Evolutionary conservation across 23 red algal species (phyloP), one percentile per base, ranked within the genome.

Genomic region (Gracilaria caudata): DNA sequence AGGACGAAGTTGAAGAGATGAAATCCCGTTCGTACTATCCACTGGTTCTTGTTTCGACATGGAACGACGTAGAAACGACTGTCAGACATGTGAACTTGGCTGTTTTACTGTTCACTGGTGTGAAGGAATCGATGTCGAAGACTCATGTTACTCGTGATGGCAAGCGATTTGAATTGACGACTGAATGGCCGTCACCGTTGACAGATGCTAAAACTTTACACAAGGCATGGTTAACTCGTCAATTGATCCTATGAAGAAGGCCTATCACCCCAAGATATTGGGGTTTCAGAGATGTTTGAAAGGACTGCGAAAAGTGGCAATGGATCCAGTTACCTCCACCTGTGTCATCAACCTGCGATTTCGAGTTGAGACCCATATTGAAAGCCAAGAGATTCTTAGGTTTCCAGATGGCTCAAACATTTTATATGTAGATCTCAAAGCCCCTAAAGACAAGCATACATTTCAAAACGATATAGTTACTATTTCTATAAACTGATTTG

Each of bases 391-490:
- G 4, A 3, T 71, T 71, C 34, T 71, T 40, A 20, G 40, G 34
- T 71, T 71, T 39, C 1, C 2, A 0, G 65, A 71, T n/a, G 65
- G 65, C 39, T 21, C 37, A 11, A 19, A 14, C 19, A 41, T 41
- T 71, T 41, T 71, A 2, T 39, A 71, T 71, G 34, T 71, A 3
- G 65, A 71, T 41, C 40, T 71, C 34, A 71, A 71, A 41, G 65
- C 65, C 0, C 65, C 65, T 5, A 34, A 71, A 17, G 65, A 39
- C 17, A 71, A 36, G 20, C 40, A 71, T 19, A 34, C 65, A 14
- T 34, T 16, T 13, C 1, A 16, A 23, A 14, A 41, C 4, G 2
- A 40, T 39, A 71, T 71, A 28, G 57, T n/a, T n/a, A n/a, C n/a
- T n/a, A n/a, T n/a, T n/a, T n/a, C n/a, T 56, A 56, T 45, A 10